Base-by-base conservation (phyloP, 2,329 filamentous ascomycete species). In the Ramularia collo-cygni region DNA sequence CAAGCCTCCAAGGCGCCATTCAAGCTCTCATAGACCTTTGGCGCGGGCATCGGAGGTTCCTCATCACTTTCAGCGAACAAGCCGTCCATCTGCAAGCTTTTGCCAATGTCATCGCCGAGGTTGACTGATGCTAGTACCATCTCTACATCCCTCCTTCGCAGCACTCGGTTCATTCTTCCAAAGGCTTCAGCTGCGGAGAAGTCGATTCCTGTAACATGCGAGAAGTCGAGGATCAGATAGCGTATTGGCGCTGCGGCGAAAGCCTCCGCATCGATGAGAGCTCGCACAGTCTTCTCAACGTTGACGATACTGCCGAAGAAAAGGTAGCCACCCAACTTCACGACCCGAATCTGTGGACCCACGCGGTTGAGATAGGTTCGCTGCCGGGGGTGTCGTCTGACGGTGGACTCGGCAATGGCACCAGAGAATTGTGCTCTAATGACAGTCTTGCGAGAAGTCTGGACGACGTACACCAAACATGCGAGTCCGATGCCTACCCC, bases 221-320 rank as follows among this genome's bases (percentile, higher is more conserved):
- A 81, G 53, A 98, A 75, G 59, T 98, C 92, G 28, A 98, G 71
- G 13, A 98, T 78, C 29, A 98, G 71, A 60, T 88, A 98, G 50
- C 86, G 83, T 58, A 96, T 92, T 0, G 90, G 88, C 37, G 81
- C 76, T 49, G 77, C 70, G 17, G 71, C 69, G 58, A 95, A 96
- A 2, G 80, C 76, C 46, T 90, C 81, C 19, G 94, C 87, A 18
- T 89, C 81, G 33, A 96, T 81, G 21, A 96, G 68, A 3, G 74
- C 78, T 15, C 89, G 78, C 46, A 96, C 89, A 48, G 83, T 83
- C 47, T 86, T 84, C 62, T 98, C 92, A 0, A 98, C 90, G 34
- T 86, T 87, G 38, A 95, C 90, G 50, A 98, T 95, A 2, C 89
- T 96, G 12, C 92, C 92, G 53, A 98, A 98, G 70, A 98, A 98